Percentiles rank a stretch among this genome's conserved stretches.
phyloP scores from a whole-genome alignment of 2,329 filamentous ascomycete genomes.

The Colletotrichum ledebouriae region DNA sequence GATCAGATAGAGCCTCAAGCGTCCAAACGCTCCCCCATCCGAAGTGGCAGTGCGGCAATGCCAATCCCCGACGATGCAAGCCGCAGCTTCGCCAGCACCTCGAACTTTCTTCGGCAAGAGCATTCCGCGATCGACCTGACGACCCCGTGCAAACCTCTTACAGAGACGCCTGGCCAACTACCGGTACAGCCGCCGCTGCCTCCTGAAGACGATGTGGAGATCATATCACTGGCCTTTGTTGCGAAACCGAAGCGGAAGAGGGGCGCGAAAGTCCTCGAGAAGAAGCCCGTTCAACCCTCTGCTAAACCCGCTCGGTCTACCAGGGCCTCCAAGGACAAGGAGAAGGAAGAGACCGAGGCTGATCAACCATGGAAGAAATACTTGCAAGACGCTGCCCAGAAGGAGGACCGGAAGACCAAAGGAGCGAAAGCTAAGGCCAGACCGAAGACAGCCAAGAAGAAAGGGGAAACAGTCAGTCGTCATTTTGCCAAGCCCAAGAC shows the following conservation, averaged over 20 bases:
- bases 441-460: slow-evolving; percentile 46
- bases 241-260: slow-evolving; percentile 38
- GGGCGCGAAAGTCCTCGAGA: slow-evolving; percentile 35
- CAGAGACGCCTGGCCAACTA: not conserved
- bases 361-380: slow-evolving; percentile 55
- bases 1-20: slow-evolving; percentile 61
- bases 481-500: slow-evolving; percentile 48
- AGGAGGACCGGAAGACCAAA: slow-evolving; percentile 1
- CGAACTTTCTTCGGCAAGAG: slow-evolving; percentile 34
- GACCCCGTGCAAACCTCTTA: slow-evolving; percentile 27
- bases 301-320: slow-evolving; percentile 4
- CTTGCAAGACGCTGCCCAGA: slow-evolving; percentile 33
- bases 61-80: slow-evolving; percentile 3
- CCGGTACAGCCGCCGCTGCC: slow-evolving; percentile 10
- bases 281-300: slow-evolving; percentile 35
- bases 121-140: slow-evolving; percentile 37
- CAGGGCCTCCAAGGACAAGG: slow-evolving; percentile 29
- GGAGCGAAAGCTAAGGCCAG: slow-evolving; percentile 45
- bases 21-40: slow-evolving; percentile 14
- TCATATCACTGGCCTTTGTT: slow-evolving; percentile 31
- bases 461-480: slow-evolving; percentile 51
- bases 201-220: slow-evolving; percentile 30
- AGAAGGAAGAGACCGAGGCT: slow-evolving; percentile 9
- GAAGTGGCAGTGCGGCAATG: slow-evolving; percentile 16
- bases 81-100: not conserved